A percentile compares a stretch with the other conserved stretches of the same genome.
These are phyloP conservation scores for Fusarium sp. DNA, from an alignment of 2,329 filamentous ascomycete genomes.

Conservation along the genomic window DNA sequence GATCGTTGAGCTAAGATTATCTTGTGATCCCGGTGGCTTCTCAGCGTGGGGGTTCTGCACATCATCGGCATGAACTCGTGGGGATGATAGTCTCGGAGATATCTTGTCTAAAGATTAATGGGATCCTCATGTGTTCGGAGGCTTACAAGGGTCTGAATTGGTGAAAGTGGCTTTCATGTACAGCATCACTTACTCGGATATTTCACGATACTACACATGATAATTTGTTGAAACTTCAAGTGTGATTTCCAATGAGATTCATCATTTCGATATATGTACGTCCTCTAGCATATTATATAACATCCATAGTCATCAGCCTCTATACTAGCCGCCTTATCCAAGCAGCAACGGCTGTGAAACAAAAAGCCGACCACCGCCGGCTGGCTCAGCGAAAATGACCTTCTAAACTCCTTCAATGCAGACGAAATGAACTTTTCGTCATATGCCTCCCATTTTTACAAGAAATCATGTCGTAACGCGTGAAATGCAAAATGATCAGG, in stretches of 20 bases:
- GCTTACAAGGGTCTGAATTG: not conserved
- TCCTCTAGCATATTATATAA: constrained; percentile 30
- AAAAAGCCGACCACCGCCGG: constrained; percentile 11
- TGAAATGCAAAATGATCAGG: constrained; percentile 30
- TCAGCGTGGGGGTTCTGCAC: constrained; percentile 6
- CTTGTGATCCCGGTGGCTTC: not conserved
- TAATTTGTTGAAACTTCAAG: not conserved
- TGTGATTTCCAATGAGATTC: not conserved
- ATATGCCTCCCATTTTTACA: constrained; percentile 19
- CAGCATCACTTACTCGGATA: not conserved
- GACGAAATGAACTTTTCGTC: not conserved
- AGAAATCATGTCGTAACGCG: constrained; percentile 39
- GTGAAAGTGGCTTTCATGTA: not conserved
- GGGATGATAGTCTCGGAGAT: not conserved
- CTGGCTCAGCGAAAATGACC: constrained; percentile 14
- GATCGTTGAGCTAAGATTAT: not conserved
- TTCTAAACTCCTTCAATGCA: constrained; percentile 25
- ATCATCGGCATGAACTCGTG: constrained; percentile 15
- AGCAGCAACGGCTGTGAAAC: constrained; percentile 5
- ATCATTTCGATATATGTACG: constrained; percentile 34
- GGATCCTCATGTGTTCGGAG: fast-evolving
- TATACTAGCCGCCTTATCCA: constrained; percentile 15
- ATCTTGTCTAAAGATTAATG: too few species aligned
- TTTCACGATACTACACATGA: not conserved
- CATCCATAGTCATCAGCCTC: constrained; percentile 11